A percentile compares a stretch with the other conserved stretches of the same genome.
Conservation (phyloP, 2,329 filamentous ascomycete genomes). For the Nigrograna mackinnonii region DNA sequence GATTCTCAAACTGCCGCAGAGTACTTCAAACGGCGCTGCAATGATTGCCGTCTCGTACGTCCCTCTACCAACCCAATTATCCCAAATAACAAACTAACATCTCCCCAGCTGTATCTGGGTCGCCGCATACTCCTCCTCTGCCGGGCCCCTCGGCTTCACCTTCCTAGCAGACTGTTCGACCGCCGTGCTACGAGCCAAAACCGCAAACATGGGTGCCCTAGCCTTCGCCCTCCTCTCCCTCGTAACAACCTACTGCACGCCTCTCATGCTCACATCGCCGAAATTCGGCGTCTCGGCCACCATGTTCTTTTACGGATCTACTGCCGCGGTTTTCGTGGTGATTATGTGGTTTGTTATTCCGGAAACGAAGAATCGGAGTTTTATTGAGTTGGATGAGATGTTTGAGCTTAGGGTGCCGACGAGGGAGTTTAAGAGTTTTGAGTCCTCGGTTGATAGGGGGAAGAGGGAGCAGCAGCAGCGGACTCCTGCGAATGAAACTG, state of each 20-base stretch:
- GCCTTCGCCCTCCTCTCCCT: too few relatives aligned
- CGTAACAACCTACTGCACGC: too few relatives aligned
- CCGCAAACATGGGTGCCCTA: too few relatives aligned
- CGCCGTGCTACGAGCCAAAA: too few relatives aligned
- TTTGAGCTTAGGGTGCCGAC: constrained; percentile 61
- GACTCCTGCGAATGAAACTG: neutral
- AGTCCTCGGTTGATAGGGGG: neutral
- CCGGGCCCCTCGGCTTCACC: constrained; percentile 9
- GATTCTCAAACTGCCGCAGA: constrained; percentile 9
- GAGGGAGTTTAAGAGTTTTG: constrained; percentile 13
- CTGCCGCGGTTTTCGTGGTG: constrained; percentile 74
- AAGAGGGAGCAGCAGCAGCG: neutral
- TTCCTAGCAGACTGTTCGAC: too few relatives aligned
- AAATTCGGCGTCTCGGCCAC: too few relatives aligned
- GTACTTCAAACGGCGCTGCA: constrained; percentile 3
- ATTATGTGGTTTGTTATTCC: constrained; percentile 79
- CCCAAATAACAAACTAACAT: too few relatives aligned
- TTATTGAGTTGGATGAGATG: constrained; percentile 81
- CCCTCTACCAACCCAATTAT: too few relatives aligned
- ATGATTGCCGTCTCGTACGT: constrained; percentile 1
- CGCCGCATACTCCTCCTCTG: constrained; percentile 8
- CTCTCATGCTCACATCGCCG: too few relatives aligned
- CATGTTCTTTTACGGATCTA: constrained; percentile 70
- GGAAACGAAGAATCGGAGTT: constrained; percentile 77
- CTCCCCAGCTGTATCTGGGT: constrained; percentile 8